These are phyloP conservation scores for Crithidia mellificae DNA, from an alignment of 208 protist genomes.

Conservation along the genomic window DNA sequence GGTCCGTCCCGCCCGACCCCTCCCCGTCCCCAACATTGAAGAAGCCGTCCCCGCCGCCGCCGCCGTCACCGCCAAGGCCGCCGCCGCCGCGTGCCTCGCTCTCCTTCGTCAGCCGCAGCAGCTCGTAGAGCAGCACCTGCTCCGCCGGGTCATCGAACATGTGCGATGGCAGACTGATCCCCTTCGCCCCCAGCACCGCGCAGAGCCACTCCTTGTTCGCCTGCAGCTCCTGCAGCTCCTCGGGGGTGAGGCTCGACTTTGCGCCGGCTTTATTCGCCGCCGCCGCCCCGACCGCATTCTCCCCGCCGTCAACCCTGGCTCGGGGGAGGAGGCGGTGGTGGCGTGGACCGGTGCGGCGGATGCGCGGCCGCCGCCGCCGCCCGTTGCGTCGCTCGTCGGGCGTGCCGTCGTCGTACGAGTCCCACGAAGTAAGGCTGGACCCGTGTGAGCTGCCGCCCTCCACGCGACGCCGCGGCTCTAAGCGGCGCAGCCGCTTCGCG, in stretches of 20 bases:
- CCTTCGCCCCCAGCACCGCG: constrained; percentile 39
- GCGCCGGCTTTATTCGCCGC: neutral
- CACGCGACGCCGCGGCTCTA: constrained; percentile 30
- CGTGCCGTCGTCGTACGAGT: constrained; percentile 30
- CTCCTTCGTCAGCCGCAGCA: constrained; percentile 46
- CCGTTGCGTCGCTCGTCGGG: constrained; percentile 21
- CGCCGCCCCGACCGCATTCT: neutral
- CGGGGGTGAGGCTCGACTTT: constrained; percentile 24
- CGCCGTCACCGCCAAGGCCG: neutral
- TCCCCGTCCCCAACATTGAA: constrained; percentile 46
- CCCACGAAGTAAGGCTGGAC: constrained; percentile 46
- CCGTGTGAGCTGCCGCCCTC: constrained; percentile 19
- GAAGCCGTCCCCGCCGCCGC: constrained; percentile 16
- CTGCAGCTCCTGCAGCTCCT: constrained; percentile 40
- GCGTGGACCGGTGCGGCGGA: constrained; percentile 22
- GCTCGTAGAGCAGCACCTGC: constrained; percentile 48
- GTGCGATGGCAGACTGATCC: constrained; percentile 41
- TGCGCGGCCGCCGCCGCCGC: constrained; percentile 21
- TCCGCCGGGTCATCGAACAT: constrained; percentile 43
- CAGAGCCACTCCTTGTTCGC: constrained; percentile 49
- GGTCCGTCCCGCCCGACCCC: constrained; percentile 29
- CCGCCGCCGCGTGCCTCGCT: constrained; percentile 9
- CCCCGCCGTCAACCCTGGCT: neutral
- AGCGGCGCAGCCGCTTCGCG: constrained; percentile 36
- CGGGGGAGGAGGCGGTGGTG: constrained; percentile 4